Evolutionary conservation across 768 basidiomycete genomes (phyloP).

Genomic region (Tricholoma flavovirens): DNA sequence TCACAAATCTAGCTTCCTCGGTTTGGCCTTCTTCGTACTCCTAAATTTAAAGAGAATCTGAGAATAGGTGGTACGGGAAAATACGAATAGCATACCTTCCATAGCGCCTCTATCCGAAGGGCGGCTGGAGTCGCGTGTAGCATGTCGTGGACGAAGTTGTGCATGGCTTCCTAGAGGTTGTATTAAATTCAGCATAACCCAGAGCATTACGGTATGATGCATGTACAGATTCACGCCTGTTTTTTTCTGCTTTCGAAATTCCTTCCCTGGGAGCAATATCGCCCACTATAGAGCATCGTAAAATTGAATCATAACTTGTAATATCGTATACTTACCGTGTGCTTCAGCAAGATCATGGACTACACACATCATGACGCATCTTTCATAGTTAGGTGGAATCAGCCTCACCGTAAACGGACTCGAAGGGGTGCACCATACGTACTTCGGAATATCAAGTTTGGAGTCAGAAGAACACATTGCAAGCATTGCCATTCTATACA

Average conservation of each 20-base stretch:
- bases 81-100: conserved; percentile 46
- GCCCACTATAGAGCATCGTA: conserved; percentile 50
- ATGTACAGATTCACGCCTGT: conserved; percentile 63
- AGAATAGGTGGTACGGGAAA: neutral
- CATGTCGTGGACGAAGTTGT: conserved; percentile 86
- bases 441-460: conserved; percentile 73
- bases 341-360: conserved; percentile 98
- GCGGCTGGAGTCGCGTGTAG: conserved; percentile 70
- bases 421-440: conserved; percentile 14
- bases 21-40: conserved; percentile 80
- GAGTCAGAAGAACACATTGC: conserved; percentile 80
- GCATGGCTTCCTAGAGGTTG: conserved; percentile 70
- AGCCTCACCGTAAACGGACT: too few species aligned
- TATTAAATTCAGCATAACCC: neutral
- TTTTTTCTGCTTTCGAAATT: conserved; percentile 78
- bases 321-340: conserved; percentile 46
- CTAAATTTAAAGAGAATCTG: conserved; percentile 32
- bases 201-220: conserved; percentile 18
- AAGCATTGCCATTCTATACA: conserved; percentile 96
- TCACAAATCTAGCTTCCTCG: conserved; percentile 79
- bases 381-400: conserved; percentile 17
- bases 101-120: conserved; percentile 60
- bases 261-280: conserved; percentile 91
- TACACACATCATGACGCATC: conserved; percentile 84
- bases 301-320: neutral